A percentile compares a stretch with the other conserved stretches of the same genome.
Conservation (phyloP, 1,139 yeast genomes). For the Zygoascus sp. region DNA sequence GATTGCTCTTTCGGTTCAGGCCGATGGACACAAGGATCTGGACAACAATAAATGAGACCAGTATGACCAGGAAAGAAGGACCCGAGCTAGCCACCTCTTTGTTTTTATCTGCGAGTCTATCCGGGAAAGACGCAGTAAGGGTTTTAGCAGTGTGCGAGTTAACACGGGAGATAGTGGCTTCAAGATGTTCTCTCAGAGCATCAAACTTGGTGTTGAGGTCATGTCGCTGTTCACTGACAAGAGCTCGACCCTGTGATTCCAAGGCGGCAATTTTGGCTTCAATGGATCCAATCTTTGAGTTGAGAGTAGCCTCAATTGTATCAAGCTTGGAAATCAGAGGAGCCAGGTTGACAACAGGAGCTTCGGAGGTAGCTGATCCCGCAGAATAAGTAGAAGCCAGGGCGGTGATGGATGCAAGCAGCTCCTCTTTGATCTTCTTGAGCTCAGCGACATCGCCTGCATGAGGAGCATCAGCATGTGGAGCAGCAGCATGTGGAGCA, state of each 20-base stretch:
- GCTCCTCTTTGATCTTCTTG: slow-evolving; percentile 17
- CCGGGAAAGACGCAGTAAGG: slow-evolving; percentile 16
- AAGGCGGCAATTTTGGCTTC: slow-evolving; percentile 17
- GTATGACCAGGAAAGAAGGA: slow-evolving; percentile 23
- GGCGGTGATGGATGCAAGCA: slow-evolving; percentile 20
- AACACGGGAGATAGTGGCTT: slow-evolving; percentile 6
- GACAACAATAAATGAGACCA: slow-evolving; percentile 27
- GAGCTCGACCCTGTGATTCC: slow-evolving; percentile 7
- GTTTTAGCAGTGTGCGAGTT: slow-evolving; percentile 9
- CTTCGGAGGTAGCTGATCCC: slow-evolving; percentile 1
- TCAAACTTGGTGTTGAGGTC: slow-evolving; percentile 7
- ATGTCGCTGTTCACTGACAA: slow-evolving; percentile 10
- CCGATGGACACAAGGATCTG: slow-evolving; percentile 29
- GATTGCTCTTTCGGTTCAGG: slow-evolving; percentile 27
- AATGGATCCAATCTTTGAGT: slow-evolving; percentile 6
- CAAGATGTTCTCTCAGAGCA: slow-evolving; percentile 9
- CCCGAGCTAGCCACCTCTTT: slow-evolving; percentile 27
- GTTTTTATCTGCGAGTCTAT: slow-evolving; percentile 29
- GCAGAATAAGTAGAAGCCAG: slow-evolving; percentile 15
- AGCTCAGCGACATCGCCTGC: slow-evolving; percentile 9
- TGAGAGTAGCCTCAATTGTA: slow-evolving; percentile 9
- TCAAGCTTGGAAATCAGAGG: background rate
- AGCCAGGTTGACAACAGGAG: background rate
- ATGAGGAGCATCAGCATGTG: background rate
- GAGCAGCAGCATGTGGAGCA: slow-evolving; percentile 8